These are phyloP conservation scores for Canavalia ensiformis DNA, from an alignment of 306 rosid genomes.

Conservation along the genomic window DNA sequence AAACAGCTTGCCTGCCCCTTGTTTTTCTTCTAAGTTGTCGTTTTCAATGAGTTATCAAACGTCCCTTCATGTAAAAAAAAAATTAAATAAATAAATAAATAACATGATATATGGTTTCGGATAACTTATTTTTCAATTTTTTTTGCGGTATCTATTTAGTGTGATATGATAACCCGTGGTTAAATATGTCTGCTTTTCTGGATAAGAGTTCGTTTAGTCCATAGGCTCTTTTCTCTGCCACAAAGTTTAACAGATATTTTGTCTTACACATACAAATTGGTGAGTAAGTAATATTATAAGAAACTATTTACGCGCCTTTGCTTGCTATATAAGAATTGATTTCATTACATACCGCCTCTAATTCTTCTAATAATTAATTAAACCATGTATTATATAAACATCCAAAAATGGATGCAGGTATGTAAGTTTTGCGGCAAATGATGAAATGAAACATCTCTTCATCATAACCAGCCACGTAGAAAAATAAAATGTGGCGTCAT, in stretches of 20 bases:
- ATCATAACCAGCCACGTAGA: constrained; percentile 30
- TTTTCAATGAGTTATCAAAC: background rate
- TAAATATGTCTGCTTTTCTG: background rate
- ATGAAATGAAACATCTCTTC: background rate
- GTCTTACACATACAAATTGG: too few species aligned
- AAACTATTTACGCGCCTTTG: background rate
- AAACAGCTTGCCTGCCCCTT: constrained; percentile 47
- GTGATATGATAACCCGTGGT: background rate
- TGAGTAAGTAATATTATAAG: too few species aligned
- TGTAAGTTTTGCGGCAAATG: background rate
- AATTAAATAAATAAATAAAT: too few species aligned
- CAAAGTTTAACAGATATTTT: too few species aligned
- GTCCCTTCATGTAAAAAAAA: background rate
- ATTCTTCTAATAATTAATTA: background rate
- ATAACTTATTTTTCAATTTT: background rate
- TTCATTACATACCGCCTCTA: background rate
- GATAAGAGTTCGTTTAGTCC: background rate
- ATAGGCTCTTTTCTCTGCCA: background rate
- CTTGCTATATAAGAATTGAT: background rate
- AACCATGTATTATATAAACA: background rate
- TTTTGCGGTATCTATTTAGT: background rate
- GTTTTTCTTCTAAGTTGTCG: constrained; percentile 40
- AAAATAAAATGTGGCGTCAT: constrained; percentile 23
- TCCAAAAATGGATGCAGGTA: background rate
- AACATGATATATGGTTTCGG: background rate